Percentiles rank a stretch among this genome's conserved stretches.
Evolutionary conservation across 1,284 basidiomycete genomes (phyloP).

Genomic region (Farysia itapuensis): DNA sequence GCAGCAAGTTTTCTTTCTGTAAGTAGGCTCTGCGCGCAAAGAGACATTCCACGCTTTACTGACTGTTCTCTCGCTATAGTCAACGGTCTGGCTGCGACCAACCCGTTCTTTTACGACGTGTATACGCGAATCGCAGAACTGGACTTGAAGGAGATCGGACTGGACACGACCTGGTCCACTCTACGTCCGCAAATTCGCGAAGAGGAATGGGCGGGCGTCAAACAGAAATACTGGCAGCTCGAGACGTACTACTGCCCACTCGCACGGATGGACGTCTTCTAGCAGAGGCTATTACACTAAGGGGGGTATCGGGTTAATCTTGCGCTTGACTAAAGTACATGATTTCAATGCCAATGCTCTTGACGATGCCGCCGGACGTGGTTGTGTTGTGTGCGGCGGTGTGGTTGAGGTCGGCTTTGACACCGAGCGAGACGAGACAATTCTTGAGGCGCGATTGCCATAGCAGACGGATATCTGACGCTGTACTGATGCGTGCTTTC

Average conservation of each 20-base stretch:
- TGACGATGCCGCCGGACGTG: conserved; percentile 61
- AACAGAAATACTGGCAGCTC: conserved; percentile 51
- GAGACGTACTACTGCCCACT: conserved; percentile 40
- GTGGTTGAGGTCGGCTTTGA: conserved; percentile 83
- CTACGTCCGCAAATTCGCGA: conserved; percentile 64
- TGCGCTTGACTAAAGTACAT: conserved; percentile 70
- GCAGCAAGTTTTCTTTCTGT: conserved; percentile 78
- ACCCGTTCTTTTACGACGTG: conserved; percentile 78
- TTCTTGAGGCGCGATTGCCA: conserved; percentile 92
- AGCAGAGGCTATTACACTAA: too few relatives aligned
- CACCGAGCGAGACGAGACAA: conserved; percentile 82
- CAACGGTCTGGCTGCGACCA: conserved; percentile 93
- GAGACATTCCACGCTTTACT: neutral
- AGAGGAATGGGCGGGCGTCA: conserved; percentile 53
- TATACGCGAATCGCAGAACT: conserved; percentile 83
- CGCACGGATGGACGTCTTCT: conserved; percentile 11
- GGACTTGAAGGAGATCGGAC: conserved; percentile 78
- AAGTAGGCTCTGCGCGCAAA: conserved; percentile 1
- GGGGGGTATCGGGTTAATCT: too few relatives aligned
- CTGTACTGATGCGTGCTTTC: conserved; percentile 81
- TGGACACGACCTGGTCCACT: conserved; percentile 70
- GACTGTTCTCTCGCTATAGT: too few relatives aligned
- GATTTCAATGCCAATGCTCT: conserved; percentile 82
- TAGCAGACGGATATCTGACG: conserved; percentile 74
- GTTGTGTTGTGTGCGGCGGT: conserved; percentile 63